These are phyloP conservation scores for Epichloe sylvatica DNA, from an alignment of 2,329 filamentous ascomycete species.

Conservation along the genomic window DNA sequence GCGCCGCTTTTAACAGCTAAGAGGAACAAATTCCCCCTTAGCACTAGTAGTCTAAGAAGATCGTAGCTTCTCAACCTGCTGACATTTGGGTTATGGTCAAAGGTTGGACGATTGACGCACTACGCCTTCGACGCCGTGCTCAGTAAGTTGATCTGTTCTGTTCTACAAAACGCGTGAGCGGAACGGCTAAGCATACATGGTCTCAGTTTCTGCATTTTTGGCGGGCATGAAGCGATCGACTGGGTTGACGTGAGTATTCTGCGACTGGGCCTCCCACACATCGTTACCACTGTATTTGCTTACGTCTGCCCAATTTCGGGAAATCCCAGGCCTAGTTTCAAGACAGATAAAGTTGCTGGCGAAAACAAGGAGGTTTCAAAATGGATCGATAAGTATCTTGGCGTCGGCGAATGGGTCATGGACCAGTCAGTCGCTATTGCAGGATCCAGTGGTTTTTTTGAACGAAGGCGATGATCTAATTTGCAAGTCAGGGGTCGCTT, in stretches of 20 bases:
- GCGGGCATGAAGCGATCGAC: slow-evolving; percentile 96
- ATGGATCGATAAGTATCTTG: slow-evolving; percentile 89
- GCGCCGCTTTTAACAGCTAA: neutral
- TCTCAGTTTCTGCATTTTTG: slow-evolving; percentile 78
- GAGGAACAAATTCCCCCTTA: neutral
- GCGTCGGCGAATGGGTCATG: slow-evolving; percentile 95
- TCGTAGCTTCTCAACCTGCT: slow-evolving; percentile 50
- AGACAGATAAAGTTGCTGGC: slow-evolving; percentile 64
- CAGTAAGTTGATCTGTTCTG: slow-evolving; percentile 38
- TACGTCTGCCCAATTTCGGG: slow-evolving; percentile 19
- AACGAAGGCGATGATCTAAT: slow-evolving; percentile 57
- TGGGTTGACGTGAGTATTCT: slow-evolving; percentile 74
- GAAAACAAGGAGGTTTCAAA: slow-evolving; percentile 72
- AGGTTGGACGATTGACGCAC: slow-evolving; percentile 87
- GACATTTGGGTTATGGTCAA: slow-evolving; percentile 53
- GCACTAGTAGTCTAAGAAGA: slow-evolving; percentile 20
- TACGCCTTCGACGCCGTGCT: slow-evolving; percentile 94
- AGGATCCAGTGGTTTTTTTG: slow-evolving; percentile 78
- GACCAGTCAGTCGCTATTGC: slow-evolving; percentile 90
- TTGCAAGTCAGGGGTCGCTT: neutral
- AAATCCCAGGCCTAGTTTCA: slow-evolving; percentile 57
- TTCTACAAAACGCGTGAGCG: neutral
- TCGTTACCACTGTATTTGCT: slow-evolving; percentile 6
- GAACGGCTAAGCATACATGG: neutral
- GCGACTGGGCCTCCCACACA: neutral